Evolutionary conservation across 495 filamentous ascomycete species (phyloP), one percentile per base, ranked within the genome.

Genomic region (Lophiostoma macrostomum): DNA sequence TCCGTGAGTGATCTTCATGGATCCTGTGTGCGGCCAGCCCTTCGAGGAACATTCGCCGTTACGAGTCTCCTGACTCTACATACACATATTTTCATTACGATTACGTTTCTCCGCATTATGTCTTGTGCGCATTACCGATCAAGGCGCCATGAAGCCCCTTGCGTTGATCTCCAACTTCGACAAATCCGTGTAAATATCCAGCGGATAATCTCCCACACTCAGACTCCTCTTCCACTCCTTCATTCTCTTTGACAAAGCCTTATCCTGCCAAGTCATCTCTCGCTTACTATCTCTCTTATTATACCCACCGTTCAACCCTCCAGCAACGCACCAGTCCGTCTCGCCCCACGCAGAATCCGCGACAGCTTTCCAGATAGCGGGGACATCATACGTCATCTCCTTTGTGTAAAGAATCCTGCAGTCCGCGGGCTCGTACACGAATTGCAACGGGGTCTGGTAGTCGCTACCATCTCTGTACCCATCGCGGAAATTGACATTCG

Each of bases 391-490:
- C n/a, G 63, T 52, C 63, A 65, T 68, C 30, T 56, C 56, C 32
- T 57, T 46, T 8, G 68, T 69, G 45, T 66, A 69, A 37, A 62
- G 60, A 45, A 69, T 64, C 3, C 67, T 32, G 38, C 61, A 69
- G 24, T 69, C 64, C 0, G 67, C 58, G n/a, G 55, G 40, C 54
- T 71, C 65, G 53, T 69, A 68, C 13, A 51, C 44, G 28, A 68
- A 69, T 30, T 71, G 67, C 36, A 68, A 47, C 34, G 68, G 68
- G 16, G 53, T 63, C 10, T 61, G 36, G 4, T 45, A 42, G 12
- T 49, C 57, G 28, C 66, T 65, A 36, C 58, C 65, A 13, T 64
- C 41, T 5, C 65, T 37, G 29, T 67, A 49, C 30, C 63, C 65
- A 44, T 71, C 68, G n/a, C 64, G 32, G 32, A 61, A 53, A 32